Conservation (phyloP, 371 early-diverging fungal genomes). For the Massospora cicadina region DNA sequence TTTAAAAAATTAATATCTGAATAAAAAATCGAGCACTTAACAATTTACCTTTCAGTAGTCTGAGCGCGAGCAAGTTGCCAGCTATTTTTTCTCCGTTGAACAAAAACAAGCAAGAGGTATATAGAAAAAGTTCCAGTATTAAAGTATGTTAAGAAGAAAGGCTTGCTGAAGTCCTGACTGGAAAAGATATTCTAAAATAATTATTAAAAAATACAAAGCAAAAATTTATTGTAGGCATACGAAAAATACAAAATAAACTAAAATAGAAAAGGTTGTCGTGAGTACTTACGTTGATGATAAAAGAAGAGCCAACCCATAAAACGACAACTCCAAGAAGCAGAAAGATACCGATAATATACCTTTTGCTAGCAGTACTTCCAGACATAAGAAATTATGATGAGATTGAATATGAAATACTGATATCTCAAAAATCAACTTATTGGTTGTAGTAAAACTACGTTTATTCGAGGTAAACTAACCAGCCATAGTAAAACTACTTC, state of each 20-base stretch:
- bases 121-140: conserved; percentile 63
- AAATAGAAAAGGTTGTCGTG: not conserved
- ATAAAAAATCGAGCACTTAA: too few relatives aligned
- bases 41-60: not conserved
- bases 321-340: conserved; percentile 48
- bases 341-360: conserved; percentile 35
- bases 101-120: conserved; percentile 30
- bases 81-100: conserved; percentile 3
- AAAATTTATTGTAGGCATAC: too few relatives aligned
- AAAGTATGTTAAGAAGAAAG: conserved; percentile 60
- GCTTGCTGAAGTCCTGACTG: conserved; percentile 33
- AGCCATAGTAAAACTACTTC: too few relatives aligned
- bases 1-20: too few relatives aligned
- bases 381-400: too few relatives aligned
- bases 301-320: conserved; percentile 72
- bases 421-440: too few relatives aligned
- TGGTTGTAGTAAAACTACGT: too few relatives aligned
- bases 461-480: too few relatives aligned
- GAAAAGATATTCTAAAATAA: conserved; percentile 11
- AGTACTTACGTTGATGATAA: conserved; percentile 45
- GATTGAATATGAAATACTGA: too few relatives aligned
- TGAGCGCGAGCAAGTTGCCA: not conserved
- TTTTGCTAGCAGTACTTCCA: conserved; percentile 8
- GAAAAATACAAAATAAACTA: too few relatives aligned
- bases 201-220: not conserved